These are phyloP conservation scores for Elongisporangium undulatum DNA, from an alignment of 352 stramenopile species.

Conservation along the genomic window DNA sequence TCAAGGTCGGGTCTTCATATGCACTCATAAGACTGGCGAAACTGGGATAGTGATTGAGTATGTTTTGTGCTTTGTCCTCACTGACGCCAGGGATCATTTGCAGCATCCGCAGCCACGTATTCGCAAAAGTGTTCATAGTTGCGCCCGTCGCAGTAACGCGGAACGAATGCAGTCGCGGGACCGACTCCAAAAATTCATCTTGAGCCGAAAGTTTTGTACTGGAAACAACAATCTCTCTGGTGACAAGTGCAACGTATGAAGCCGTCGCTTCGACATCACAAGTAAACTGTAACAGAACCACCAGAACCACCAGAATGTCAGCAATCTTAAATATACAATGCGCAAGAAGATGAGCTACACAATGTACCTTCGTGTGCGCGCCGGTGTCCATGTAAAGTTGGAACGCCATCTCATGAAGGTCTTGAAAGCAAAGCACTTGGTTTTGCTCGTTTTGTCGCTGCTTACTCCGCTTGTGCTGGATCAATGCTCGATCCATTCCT, in stretches of 20 bases:
- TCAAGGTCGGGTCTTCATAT: conserved; percentile 36
- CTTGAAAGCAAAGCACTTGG: conserved; percentile 33
- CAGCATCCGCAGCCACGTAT: conserved; percentile 76
- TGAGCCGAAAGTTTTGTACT: conserved; percentile 25
- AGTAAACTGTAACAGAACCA: conserved; percentile 28
- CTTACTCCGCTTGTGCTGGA: conserved; percentile 38
- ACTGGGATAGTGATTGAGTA: conserved; percentile 61
- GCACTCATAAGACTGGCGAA: conserved; percentile 40
- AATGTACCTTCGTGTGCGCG: conserved; percentile 42
- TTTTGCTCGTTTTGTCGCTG: conserved; percentile 31
- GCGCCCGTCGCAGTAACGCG: conserved; percentile 36
- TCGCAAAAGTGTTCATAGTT: conserved; percentile 43
- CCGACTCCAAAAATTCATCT: conserved; percentile 55
- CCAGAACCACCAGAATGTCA: not conserved
- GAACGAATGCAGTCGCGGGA: conserved; percentile 56
- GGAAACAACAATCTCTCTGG: conserved; percentile 47
- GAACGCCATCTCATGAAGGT: conserved; percentile 59
- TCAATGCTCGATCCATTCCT: conserved; percentile 52
- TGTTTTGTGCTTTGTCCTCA: conserved; percentile 60
- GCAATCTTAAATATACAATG: not conserved
- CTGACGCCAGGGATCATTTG: conserved; percentile 72
- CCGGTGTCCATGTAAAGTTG: conserved; percentile 61
- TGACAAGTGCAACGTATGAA: conserved; percentile 49
- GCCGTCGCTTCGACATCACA: conserved; percentile 44
- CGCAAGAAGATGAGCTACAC: not conserved